These are phyloP conservation scores for Chalciporus chontae DNA, from an alignment of 768 basidiomycete genomes.

Conservation along the genomic window DNA sequence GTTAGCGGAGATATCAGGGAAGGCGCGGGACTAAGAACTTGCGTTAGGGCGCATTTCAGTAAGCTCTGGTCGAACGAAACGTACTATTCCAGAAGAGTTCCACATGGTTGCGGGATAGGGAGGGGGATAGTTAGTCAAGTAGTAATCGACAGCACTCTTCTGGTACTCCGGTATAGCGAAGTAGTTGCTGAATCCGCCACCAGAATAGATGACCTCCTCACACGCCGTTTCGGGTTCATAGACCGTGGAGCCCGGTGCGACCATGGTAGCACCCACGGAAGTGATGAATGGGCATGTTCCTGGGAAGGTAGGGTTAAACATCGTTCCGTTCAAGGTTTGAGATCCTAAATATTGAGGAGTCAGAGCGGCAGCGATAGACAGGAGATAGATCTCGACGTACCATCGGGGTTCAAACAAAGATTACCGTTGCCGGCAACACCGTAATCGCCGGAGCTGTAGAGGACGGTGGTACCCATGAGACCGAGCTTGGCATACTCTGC, in stretches of 20 bases:
- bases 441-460: constrained; percentile 44
- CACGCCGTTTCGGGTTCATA: constrained; percentile 29
- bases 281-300: constrained; percentile 44
- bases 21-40: constrained; percentile 31
- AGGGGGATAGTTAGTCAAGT: constrained; percentile 29
- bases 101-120: constrained; percentile 20
- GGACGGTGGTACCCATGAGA: constrained; percentile 38
- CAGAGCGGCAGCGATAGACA: neutral
- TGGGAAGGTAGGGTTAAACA: constrained; percentile 44
- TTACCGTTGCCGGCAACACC: constrained; percentile 39
- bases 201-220: constrained; percentile 25
- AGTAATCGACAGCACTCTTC: constrained; percentile 29
- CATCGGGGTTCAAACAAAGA: constrained; percentile 31
- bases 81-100: constrained; percentile 27
- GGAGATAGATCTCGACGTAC: constrained; percentile 7
- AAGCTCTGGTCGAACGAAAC: constrained; percentile 16
- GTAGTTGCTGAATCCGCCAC: constrained; percentile 38
- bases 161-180: constrained; percentile 43
- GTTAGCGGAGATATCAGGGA: constrained; percentile 36
- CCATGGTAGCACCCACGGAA: constrained; percentile 45
- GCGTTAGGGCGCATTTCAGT: constrained; percentile 30
- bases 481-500: constrained; percentile 45
- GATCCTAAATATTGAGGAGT: constrained; percentile 20
- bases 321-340: constrained; percentile 20
- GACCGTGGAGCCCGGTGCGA: constrained; percentile 34